Conservation (phyloP, 2,329 filamentous ascomycete genomes). For the Ophiostoma sp. region DNA sequence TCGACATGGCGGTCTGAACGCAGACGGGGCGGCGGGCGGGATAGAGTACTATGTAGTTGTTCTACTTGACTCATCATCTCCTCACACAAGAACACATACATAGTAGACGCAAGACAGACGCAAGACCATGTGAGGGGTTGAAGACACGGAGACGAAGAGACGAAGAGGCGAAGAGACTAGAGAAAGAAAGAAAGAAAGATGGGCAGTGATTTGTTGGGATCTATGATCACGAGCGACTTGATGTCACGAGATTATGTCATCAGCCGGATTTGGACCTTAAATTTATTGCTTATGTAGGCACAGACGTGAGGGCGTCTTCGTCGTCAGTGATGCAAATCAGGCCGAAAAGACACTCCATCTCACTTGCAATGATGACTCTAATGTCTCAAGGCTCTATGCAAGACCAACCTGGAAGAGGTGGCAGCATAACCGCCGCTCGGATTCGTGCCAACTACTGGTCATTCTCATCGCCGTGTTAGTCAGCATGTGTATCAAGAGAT, state of each 20-base stretch:
- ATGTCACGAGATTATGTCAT: slow-evolving; percentile 12
- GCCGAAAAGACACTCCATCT: not conserved
- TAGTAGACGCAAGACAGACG: not conserved
- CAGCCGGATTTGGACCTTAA: not conserved
- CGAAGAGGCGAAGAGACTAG: no score
- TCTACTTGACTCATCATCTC: not conserved
- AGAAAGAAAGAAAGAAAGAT: not conserved
- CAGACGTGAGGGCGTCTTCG: not conserved
- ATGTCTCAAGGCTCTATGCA: not conserved
- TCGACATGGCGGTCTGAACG: not conserved
- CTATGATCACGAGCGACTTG: not conserved
- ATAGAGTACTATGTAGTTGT: not conserved
- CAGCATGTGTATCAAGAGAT: no score
- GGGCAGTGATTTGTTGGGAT: not conserved
- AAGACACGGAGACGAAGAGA: not conserved
- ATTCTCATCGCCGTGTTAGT: no score
- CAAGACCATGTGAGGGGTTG: slow-evolving; percentile 6
- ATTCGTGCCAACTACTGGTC: not conserved
- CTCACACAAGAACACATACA: not conserved
- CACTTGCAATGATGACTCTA: not conserved
- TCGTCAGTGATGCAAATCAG: not conserved
- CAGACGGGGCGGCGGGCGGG: no score
- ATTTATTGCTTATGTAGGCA: not conserved
- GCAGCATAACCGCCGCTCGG: not conserved
- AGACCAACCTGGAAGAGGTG: not conserved